phyloP scores from a whole-genome alignment of 192 early-diverging fungal species.

The Entrophospora sp. region DNA sequence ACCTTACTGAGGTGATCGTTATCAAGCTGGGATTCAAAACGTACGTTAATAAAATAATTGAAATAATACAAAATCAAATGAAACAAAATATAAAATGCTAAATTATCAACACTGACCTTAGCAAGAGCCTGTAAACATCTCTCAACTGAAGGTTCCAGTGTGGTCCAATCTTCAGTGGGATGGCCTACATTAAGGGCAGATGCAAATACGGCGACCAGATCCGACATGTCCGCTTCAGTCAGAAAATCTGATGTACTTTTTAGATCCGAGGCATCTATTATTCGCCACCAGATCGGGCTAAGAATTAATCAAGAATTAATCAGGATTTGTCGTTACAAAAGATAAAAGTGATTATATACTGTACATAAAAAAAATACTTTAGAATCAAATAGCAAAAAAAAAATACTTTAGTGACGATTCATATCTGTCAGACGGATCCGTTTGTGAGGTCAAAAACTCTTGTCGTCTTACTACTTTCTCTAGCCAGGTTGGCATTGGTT shows the following conservation, averaged over 20 bases:
- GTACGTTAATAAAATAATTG: not conserved
- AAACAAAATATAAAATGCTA: not conserved
- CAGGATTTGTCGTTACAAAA: not conserved
- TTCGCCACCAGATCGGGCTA: slow-evolving; percentile 13
- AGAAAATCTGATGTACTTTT: not conserved
- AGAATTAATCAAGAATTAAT: slow-evolving; percentile 1
- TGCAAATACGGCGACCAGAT: not conserved
- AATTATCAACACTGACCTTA: not conserved
- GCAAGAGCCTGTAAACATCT: not conserved
- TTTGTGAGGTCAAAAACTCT: slow-evolving; percentile 11
- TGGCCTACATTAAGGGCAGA: not conserved
- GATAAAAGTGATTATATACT: not conserved
- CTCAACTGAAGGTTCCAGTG: not conserved
- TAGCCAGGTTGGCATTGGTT: slow-evolving; percentile 10
- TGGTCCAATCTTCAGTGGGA: slow-evolving; percentile 10
- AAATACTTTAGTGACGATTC: not conserved
- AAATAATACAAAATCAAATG: too few relatives aligned
- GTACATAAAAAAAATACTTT: not conserved
- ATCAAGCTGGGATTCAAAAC: not conserved
- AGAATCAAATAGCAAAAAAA: not conserved
- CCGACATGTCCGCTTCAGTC: not conserved
- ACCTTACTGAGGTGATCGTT: not conserved
- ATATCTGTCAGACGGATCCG: not conserved
- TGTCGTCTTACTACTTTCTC: not conserved
- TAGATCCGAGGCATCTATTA: slow-evolving; percentile 15